Conservation (phyloP, 257 asterid species). For the Gynochthodes officinalis region DNA sequence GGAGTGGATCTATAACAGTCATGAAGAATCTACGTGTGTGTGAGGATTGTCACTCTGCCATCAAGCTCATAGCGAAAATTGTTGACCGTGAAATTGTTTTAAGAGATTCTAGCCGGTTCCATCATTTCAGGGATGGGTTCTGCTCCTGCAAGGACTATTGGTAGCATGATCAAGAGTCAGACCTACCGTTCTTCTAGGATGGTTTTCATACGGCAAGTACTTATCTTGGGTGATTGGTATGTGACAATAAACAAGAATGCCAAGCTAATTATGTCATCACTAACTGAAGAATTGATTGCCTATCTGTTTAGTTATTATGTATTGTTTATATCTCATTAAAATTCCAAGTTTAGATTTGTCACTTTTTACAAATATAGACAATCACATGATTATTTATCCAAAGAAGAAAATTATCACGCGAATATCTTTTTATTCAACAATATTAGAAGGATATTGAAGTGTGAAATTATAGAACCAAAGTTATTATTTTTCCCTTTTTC, state of each 20-base stretch:
- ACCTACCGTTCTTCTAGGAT: not conserved
- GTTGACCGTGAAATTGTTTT: constrained; percentile 37
- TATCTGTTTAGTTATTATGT: not conserved
- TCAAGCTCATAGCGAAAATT: constrained; percentile 42
- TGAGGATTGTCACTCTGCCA: constrained; percentile 55
- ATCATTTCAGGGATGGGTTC: constrained; percentile 55
- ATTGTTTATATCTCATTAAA: no score
- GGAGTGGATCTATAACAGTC: constrained; percentile 33
- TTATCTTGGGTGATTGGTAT: not conserved
- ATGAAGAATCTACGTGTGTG: constrained; percentile 58
- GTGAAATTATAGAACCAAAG: no score
- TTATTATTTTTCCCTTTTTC: no score
- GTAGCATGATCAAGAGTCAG: constrained; percentile 20
- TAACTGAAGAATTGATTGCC: not conserved
- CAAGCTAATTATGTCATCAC: not conserved
- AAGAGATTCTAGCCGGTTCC: constrained; percentile 60
- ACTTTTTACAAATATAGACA: no score
- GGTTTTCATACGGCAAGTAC: not conserved
- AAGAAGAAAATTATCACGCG: no score
- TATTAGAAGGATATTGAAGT: no score
- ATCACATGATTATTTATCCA: not conserved
- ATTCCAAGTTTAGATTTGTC: not conserved
- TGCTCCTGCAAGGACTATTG: constrained; percentile 61
- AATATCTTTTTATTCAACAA: no score
- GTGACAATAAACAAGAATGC: not conserved